Base-by-base conservation (phyloP, 2,329 filamentous ascomycete genomes). In the Alternaria rosae region DNA sequence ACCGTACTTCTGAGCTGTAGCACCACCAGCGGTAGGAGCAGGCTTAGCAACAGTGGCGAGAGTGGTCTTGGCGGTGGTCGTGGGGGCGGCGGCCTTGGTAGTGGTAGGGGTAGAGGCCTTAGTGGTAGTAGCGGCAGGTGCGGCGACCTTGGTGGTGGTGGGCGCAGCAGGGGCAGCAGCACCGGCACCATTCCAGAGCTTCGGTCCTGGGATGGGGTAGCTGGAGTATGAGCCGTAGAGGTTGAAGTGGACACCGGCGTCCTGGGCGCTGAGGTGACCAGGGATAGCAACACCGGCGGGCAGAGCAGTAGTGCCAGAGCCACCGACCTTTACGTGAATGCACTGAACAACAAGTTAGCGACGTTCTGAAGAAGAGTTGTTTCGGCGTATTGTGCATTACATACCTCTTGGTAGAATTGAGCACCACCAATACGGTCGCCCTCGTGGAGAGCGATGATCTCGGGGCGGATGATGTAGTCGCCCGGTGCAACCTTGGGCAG, bases 221-320 rank as follows among this genome's bases (percentile, higher is more conserved):
- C 70, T 77, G 57, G 64, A 59, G 62, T 70, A 69, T 60, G 61
- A 53, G 57, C 55, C 61, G 74, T 83, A 83, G 64, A 82, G 70
- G 73, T 82, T 73, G 73, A 82, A 82, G 4, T 79, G 67, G 53
- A 83, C 73, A 61, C 81, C 80, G 9, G 78, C 67, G 61, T 81
- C 80, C 23, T 66, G 73, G 58, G 77, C 73, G 28, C 66, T 75
- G 74, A 82, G 82, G 32, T 76, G 73, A 26, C 78, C 77, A 28
- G 83, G 80, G 73, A 86, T 82, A 73, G 82, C 78, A 56, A 85
- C 85, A 70, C 77, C 77, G 20, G 76, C 75, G 13, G 78, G 78
- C 10, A 80, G 76, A 44, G 64, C 64, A 42, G 59, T 67, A 13
- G 74, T 64, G 25, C 78, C 79, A 35, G 70, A 70, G 12, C 73